Conservation (phyloP, 2,329 filamentous ascomycete species). For the Mycosphaerella arachidis region DNA sequence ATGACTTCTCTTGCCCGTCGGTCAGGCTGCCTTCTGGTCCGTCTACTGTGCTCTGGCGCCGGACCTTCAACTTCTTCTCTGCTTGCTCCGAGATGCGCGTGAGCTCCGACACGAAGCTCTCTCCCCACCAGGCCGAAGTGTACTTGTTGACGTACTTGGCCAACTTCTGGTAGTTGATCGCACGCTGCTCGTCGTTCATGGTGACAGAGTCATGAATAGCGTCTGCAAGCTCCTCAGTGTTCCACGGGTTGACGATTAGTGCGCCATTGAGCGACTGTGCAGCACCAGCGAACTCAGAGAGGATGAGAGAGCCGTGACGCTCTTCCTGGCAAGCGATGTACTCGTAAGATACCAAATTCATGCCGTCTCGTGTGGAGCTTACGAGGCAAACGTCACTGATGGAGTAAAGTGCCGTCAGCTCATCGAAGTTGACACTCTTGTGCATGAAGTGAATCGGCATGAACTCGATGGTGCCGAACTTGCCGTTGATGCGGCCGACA, state of each 20-base stretch:
- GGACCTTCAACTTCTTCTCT: constrained; percentile 47
- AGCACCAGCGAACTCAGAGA: constrained; percentile 94
- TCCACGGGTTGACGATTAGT: constrained; percentile 96
- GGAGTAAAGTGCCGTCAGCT: constrained; percentile 88
- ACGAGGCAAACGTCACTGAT: constrained; percentile 90
- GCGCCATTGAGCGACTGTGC: constrained; percentile 91
- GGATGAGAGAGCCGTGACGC: constrained; percentile 86
- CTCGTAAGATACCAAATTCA: constrained; percentile 98
- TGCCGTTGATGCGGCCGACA: constrained; percentile 93
- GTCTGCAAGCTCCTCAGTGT: constrained; percentile 89
- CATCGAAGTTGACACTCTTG: constrained; percentile 91
- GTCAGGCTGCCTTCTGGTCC: constrained; percentile 9
- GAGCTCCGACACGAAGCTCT: constrained; percentile 85
- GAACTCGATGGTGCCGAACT: constrained; percentile 94
- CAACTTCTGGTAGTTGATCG: constrained; percentile 83
- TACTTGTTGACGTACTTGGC: constrained; percentile 97
- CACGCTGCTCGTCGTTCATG: constrained; percentile 84
- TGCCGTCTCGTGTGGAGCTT: constrained; percentile 92
- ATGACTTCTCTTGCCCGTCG: constrained; percentile 14
- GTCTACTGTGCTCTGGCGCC: constrained; percentile 21
- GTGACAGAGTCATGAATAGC: constrained; percentile 95
- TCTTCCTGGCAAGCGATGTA: constrained; percentile 93
- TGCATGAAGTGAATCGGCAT: constrained; percentile 99
- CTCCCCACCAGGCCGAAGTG: constrained; percentile 93
- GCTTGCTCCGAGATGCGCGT: constrained; percentile 53